Percentiles rank a stretch among this genome's conserved stretches.
Evolutionary conservation across 169 alveolate genomes (phyloP).

Genomic region (Plasmodium fragile): DNA sequence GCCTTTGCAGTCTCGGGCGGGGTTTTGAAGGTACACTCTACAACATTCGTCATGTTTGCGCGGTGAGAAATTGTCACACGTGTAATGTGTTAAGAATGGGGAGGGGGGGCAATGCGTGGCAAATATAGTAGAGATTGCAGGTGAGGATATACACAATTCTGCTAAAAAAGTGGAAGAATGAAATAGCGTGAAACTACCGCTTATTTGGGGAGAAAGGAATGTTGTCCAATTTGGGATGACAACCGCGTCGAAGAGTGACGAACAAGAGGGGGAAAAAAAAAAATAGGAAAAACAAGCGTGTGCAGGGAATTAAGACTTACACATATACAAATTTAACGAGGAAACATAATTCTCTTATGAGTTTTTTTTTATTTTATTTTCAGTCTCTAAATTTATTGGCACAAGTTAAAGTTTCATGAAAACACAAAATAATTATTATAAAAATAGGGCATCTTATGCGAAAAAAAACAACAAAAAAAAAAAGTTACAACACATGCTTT

Average conservation of each 20-base stretch:
- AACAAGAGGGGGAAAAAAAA: constrained; percentile 2
- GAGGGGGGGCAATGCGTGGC: not conserved
- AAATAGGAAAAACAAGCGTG: not conserved
- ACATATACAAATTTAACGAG: constrained; percentile 3
- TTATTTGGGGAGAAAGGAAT: not conserved
- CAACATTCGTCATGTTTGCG: constrained; percentile 66
- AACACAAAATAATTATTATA: not conserved
- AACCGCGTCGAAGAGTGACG: not conserved
- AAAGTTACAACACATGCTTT: constrained; percentile 12
- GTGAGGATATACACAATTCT: not conserved
- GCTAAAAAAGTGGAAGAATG: not conserved
- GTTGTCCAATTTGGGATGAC: not conserved
- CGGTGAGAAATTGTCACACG: not conserved
- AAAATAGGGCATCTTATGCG: not conserved
- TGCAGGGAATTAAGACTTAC: constrained; percentile 5
- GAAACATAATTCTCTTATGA: not conserved
- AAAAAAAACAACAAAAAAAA: constrained; percentile 9
- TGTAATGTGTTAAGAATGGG: not conserved
- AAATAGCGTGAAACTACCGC: not conserved
- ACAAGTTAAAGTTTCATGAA: not conserved
- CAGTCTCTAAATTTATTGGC: constrained; percentile 2
- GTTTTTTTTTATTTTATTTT: not conserved
- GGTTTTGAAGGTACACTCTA: constrained; percentile 69
- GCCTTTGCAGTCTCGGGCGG: constrained; percentile 61
- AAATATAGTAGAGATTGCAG: not conserved